Evolutionary conservation across 768 basidiomycete species (phyloP), one percentile per base, ranked within the genome.

Genomic region (Phylloporus scabripes): DNA sequence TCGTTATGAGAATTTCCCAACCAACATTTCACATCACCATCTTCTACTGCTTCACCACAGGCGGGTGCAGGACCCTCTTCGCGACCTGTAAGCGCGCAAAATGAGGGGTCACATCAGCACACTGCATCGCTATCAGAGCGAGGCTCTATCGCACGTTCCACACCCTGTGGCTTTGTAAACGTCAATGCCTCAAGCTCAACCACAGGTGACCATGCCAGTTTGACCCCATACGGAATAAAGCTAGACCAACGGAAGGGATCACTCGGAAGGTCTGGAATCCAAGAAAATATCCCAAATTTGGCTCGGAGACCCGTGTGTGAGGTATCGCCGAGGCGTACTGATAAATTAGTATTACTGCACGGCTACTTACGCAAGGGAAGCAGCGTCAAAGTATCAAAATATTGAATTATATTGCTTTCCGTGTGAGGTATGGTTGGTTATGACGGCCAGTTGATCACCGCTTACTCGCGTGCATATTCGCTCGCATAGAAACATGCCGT

Each of bases 301-400:
- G 44, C 38, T 20, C 26, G 46, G 37, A 42, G 28, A 26, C 31
- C 18, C 11, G 26, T 31, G 10, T 33, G n/a, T 28, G 17, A 39
- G 50, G 41, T 46, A 59, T 55, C 55, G 12, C 62, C 62, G 54
- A 53, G 57, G 51, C n/a, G 20, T 20, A 41, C 33, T 32, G 24
- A 52, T 39, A 50, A 36, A 45, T 46, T 24, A 10, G 41, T n/a
- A 2, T n/a, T 40, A 45, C 44, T 20, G 34, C 28, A 43, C 20
- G 24, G 31, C 23, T n/a, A 41, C 44, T 50, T 49, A 51, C 51
- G 43, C 52, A 45, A 49, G 36, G 33, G 31, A 50, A 40, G 42
- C 49, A 44, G 23, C 18, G 20, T 44, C 52, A 44, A 37, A n/a
- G 18, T 17, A 14, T 45, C 29, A 44, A 12, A 36, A 32, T n/a